Conservation (phyloP, 176 grass and related monocot species). For the Musa beccarii region DNA sequence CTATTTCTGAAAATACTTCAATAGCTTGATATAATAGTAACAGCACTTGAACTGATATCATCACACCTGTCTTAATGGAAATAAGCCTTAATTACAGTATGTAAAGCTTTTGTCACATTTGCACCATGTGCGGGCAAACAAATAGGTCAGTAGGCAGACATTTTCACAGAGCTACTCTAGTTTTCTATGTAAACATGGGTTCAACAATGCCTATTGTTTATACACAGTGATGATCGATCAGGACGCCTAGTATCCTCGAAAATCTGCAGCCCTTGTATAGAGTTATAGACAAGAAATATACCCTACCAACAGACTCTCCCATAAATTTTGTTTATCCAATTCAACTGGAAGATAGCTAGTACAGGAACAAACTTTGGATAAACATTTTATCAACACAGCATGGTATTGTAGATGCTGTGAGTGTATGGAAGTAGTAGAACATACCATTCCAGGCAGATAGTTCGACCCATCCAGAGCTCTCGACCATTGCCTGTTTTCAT, state of each 20-base stretch:
- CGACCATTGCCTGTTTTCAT: constrained; percentile 96
- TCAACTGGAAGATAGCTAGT: background rate
- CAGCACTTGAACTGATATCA: background rate
- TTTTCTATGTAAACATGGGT: too few relatives aligned
- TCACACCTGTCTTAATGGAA: background rate
- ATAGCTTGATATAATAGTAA: background rate
- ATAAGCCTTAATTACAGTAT: background rate
- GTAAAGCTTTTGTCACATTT: background rate
- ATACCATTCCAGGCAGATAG: constrained; percentile 99
- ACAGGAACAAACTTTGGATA: background rate
- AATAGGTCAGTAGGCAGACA: background rate
- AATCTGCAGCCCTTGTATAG: background rate
- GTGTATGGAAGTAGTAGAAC: background rate
- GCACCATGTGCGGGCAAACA: background rate
- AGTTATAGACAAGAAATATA: background rate
- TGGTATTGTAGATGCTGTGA: background rate
- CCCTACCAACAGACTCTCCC: background rate
- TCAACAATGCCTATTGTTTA: background rate
- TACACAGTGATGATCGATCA: background rate
- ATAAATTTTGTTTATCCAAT: background rate
- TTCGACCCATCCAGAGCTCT: constrained; percentile 95
- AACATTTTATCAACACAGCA: background rate
- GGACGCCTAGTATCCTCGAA: background rate
- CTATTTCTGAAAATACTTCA: background rate
- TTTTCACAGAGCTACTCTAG: too few relatives aligned